Base-by-base conservation (phyloP, 352 stramenopile species). In the Pythium grandisporangium region DNA sequence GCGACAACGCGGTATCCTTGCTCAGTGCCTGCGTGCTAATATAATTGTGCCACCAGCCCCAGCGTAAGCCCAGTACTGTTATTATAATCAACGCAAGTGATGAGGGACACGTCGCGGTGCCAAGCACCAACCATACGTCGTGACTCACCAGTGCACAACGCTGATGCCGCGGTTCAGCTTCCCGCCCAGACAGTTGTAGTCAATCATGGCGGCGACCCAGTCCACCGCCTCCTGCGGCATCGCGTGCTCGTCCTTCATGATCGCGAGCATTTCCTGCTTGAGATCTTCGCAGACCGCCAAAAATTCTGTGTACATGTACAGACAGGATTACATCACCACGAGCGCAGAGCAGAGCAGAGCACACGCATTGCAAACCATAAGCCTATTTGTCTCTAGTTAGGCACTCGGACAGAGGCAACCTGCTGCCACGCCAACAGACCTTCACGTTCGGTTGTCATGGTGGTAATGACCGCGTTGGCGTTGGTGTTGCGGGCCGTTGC, bases 81-180 rank as follows among this genome's bases (percentile, higher is more conserved):
- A n/a, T n/a, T n/a, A n/a, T n/a, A n/a, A n/a, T n/a, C n/a, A n/a
- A n/a, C n/a, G n/a, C n/a, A n/a, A n/a, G n/a, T n/a, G n/a, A n/a
- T n/a, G n/a, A n/a, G n/a, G n/a, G n/a, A n/a, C n/a, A n/a, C n/a
- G n/a, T n/a, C n/a, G n/a, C n/a, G n/a, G n/a, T n/a, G n/a, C n/a
- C n/a, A n/a, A n/a, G n/a, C n/a, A n/a, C n/a, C n/a, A n/a, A n/a
- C n/a, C n/a, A n/a, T n/a, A n/a, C n/a, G n/a, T n/a, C n/a, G 27
- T 20, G 3, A 38, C 51, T 17, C 22, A 89, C 78, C 77, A 91
- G 51, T 96, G 68, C 43, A 98, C 66, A 51, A 99, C 95, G 49
- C 92, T 98, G 34, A 98, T 85, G 33, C 96, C 96, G 39, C 96
- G 88, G 66, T 98, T 99, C 53, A 99, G 87, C 75, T 99, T 99